These are phyloP conservation scores for Fusarium metavorans DNA, from an alignment of 2,329 filamentous ascomycete species.

Conservation along the genomic window DNA sequence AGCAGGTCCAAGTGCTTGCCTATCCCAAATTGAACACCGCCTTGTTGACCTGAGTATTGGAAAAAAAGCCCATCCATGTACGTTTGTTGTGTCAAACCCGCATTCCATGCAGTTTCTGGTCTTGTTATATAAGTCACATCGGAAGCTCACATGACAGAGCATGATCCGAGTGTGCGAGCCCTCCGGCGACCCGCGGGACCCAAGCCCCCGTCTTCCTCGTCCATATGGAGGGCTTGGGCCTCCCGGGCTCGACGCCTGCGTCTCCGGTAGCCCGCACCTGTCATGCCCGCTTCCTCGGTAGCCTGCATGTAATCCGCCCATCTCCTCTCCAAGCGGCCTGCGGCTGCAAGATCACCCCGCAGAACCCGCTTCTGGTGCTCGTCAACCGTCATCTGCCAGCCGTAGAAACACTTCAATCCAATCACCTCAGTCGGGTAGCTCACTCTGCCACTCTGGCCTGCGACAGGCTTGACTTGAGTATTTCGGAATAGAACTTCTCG, in stretches of 20 bases:
- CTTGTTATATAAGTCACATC: conserved; percentile 6
- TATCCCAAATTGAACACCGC: conserved; percentile 20
- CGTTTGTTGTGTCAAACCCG: conserved; percentile 6
- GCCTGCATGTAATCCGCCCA: conserved; percentile 97
- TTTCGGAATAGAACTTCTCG: conserved; percentile 89
- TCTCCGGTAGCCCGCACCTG: conserved; percentile 74
- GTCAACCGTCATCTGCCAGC: conserved; percentile 93
- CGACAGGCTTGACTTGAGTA: conserved; percentile 73
- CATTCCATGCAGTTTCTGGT: background rate
- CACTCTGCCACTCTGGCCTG: conserved; percentile 52
- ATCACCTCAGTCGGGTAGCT: conserved; percentile 84
- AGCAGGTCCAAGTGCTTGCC: conserved; percentile 16
- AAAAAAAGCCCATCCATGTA: background rate
- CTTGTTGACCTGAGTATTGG: conserved; percentile 17
- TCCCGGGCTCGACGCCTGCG: conserved; percentile 83
- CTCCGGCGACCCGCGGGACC: conserved; percentile 66
- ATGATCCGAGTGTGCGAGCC: conserved; percentile 73
- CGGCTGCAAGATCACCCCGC: conserved; percentile 78
- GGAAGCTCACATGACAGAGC: conserved; percentile 71
- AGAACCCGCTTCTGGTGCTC: conserved; percentile 91
- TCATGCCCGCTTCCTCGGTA: conserved; percentile 82
- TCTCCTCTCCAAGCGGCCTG: conserved; percentile 84
- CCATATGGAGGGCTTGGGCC: conserved; percentile 81
- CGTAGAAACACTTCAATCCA: conserved; percentile 91
- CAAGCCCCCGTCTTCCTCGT: conserved; percentile 79